Evolutionary conservation across 2,329 filamentous ascomycete genomes (phyloP).

Genomic region (Cadophora sp.): DNA sequence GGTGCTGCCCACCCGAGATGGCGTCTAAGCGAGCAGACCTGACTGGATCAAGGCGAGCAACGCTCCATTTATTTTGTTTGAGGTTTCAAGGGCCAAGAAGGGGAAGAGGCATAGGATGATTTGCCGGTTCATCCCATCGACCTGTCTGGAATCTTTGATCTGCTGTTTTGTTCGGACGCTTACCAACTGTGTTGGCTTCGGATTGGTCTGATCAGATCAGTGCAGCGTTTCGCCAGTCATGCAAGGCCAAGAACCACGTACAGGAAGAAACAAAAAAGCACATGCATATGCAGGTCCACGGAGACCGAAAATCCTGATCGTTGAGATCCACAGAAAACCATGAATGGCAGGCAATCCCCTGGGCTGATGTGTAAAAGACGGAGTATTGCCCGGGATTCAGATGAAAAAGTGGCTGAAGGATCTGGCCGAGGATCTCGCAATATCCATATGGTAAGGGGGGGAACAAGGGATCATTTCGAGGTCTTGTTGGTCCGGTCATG

Average conservation of each 20-base stretch:
- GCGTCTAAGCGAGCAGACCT: background rate
- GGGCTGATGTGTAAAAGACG: background rate
- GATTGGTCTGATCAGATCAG: background rate
- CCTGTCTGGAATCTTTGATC: constrained; percentile 10
- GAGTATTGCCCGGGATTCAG: background rate
- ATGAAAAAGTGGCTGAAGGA: constrained; percentile 11
- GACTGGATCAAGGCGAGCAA: background rate
- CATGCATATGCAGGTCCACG: background rate
- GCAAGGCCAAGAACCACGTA: background rate
- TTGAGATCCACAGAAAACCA: background rate
- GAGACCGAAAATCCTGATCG: background rate
- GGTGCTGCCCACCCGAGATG: constrained; percentile 2
- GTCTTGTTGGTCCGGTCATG: background rate
- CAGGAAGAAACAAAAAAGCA: background rate
- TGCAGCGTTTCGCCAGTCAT: background rate
- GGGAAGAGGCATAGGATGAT: background rate
- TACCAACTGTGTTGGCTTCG: background rate
- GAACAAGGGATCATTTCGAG: background rate
- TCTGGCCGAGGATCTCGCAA: background rate
- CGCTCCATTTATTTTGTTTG: constrained; percentile 5
- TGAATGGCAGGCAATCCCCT: background rate
- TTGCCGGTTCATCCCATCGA: constrained; percentile 14
- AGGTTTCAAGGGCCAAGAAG: constrained; percentile 4
- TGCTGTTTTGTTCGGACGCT: background rate
- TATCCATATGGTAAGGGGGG: background rate